A percentile compares a stretch with the other conserved stretches of the same genome.
Conservation (phyloP, 192 early-diverging fungal genomes). For the Coemansia sp. region DNA sequence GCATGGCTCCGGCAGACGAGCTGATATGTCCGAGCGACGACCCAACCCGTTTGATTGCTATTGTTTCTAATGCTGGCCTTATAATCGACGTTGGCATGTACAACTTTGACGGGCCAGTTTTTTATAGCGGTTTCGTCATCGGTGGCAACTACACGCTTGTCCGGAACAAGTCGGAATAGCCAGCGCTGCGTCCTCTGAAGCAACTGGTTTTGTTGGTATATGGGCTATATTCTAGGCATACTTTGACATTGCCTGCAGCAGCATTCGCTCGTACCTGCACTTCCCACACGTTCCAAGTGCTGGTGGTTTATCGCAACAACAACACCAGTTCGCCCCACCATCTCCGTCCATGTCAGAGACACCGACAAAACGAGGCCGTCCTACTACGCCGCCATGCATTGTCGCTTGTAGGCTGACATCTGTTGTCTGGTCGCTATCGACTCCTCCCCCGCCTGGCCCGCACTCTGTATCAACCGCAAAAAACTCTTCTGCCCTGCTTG, state of each 20-base stretch:
- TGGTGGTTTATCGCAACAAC: background rate
- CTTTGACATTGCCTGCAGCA: slow-evolving; percentile 32
- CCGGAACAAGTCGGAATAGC: background rate
- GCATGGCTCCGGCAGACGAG: slow-evolving; percentile 49
- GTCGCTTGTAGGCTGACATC: background rate
- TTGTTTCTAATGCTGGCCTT: slow-evolving; percentile 33
- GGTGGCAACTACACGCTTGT: slow-evolving; percentile 22
- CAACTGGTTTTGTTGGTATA: too few species aligned
- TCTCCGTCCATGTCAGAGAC: background rate
- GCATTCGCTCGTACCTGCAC: slow-evolving; percentile 35
- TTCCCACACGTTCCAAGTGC: slow-evolving; percentile 16
- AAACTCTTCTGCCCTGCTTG: slow-evolving; percentile 24
- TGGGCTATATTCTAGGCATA: slow-evolving; percentile 13
- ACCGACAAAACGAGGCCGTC: background rate
- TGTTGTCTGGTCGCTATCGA: background rate
- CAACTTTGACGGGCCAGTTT: slow-evolving; percentile 41
- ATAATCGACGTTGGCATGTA: slow-evolving; percentile 45
- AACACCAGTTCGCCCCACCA: background rate
- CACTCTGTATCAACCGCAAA: background rate
- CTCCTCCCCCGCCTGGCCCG: background rate
- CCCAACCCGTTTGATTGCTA: slow-evolving; percentile 38
- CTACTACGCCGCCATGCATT: background rate
- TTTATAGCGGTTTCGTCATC: slow-evolving; percentile 36
- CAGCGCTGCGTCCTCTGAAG: background rate
- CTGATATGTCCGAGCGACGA: slow-evolving; percentile 46